Base-by-base conservation (phyloP, 306 rosid genomes). In the Hippophae rhamnoides region DNA sequence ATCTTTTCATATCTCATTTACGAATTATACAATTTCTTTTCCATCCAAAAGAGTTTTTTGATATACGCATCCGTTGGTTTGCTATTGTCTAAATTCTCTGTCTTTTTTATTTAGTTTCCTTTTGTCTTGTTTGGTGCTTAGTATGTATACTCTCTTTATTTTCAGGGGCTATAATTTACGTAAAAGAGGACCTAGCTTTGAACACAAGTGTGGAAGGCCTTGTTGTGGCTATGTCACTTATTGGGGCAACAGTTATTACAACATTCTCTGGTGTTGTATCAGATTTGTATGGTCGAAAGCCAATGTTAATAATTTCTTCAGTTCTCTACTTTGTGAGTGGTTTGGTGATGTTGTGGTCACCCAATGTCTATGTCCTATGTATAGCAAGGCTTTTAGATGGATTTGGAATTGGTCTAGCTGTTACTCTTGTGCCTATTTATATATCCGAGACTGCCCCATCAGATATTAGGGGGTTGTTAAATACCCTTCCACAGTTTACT, bases 401-500 rank as follows among this genome's bases (percentile, higher is more conserved):
- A 63, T 87, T 84, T 65, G 95, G 95, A 56, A 76, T 87, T 65
- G 95, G 95, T 7, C 89, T 87, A 61, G 89, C 95, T 11, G 95
- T 87, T 27, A 84, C 95, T 14, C 92, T 87, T 58, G 66, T 78
- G 4, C 95, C 95, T 0, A 65, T 87, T 18, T 87, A 87, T 58
- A 79, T 87, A 62, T 87, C 95, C 3, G 95, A 87, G 71, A 87
- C 89, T 6, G 93, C 95, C 59, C 95, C 95, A 27, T 71, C 95
- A n/a, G 95, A 87, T 38, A 87, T 76, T 58, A 82, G 95, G 82
- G 92, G 95, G 45, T 69, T 67, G 11, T 70, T 87, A 25, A 87
- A 87, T 68, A 87, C 95, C 45, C 92, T 87, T 73, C 95, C 95
- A 5, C 92, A 87, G 69, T 87, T 87, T 71, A 75, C 68, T 52